Evolutionary conservation across 805 yeast genomes (phyloP), one percentile per base, ranked within the genome.

Genomic region (Hagleromyces aurorensis): DNA sequence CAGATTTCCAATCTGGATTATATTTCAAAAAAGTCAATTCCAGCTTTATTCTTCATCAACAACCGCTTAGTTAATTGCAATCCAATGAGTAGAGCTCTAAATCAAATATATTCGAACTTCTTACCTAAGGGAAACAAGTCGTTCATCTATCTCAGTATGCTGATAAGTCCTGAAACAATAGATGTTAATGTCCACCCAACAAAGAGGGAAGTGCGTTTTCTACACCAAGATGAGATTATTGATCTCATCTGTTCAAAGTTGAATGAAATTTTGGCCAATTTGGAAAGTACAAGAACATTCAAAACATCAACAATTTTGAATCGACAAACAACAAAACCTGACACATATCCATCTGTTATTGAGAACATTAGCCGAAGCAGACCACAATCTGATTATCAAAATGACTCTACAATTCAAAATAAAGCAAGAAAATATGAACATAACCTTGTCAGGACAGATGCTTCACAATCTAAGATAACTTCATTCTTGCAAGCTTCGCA

Each of bases 161-260:
- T 61, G 12, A 72, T 91, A 2, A 61, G 66, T 13, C 82, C 96
- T 1, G 59, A 57, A 19, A 76, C 78, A 37, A 66, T 91, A 6
- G 98, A 91, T 52, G 97, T 91, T 10, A 91, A 91, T 50, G 78
- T 91, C 9, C 98, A 91, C 50, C 98, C 98, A 0, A 89, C 97
- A 0, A 91, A 91, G 44, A 68, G 89, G 35, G 96, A 89, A 46
- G 96, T 91, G 2, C 55, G 93, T 23, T 86, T 91, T 50, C 59
- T 91, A 19, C 57, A 75, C 51, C 96, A 91, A 45, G 91, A 80
- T 25, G 96, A 87, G 48, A 85, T 91, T 13, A 69, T 83, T 7
- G 85, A 77, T 21, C 43, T 48, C 19, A 64, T 87, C 2, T 64
- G 78, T 18, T 52, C 55, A 0, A 43, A 54, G 4, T 48, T 86